phyloP scores from a whole-genome alignment of 495 filamentous ascomycete species.

The Ascodesmis nigricans region DNA sequence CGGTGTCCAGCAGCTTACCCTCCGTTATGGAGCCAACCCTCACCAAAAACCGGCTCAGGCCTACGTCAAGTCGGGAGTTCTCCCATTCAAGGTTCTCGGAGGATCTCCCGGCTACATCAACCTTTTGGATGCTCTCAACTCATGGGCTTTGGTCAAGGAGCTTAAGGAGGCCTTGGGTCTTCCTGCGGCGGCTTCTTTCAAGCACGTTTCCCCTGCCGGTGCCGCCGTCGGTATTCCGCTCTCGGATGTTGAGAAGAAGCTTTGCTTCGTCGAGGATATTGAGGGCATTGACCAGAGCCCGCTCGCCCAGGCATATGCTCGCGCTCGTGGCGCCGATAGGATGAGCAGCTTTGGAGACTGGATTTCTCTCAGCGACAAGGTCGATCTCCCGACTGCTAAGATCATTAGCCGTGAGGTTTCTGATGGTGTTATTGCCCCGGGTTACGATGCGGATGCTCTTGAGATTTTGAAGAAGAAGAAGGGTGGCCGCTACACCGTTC shows the following conservation, averaged over 20 bases:
- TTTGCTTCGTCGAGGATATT: slow-evolving; percentile 96
- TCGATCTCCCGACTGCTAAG: slow-evolving; percentile 78
- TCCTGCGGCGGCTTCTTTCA: slow-evolving; percentile 95
- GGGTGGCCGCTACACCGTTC: slow-evolving; percentile 84
- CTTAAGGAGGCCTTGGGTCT: slow-evolving; percentile 64
- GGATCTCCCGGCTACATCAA: slow-evolving; percentile 93
- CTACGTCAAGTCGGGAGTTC: slow-evolving; percentile 41
- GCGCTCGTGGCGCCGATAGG: slow-evolving; percentile 81
- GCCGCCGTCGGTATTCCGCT: slow-evolving; percentile 81
- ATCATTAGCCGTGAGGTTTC: slow-evolving; percentile 96
- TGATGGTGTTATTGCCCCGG: slow-evolving; percentile 82
- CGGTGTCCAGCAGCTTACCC: slow-evolving; percentile 56
- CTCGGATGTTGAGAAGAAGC: slow-evolving; percentile 69
- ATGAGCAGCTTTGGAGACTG: slow-evolving; percentile 97
- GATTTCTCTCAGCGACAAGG: slow-evolving; percentile 73
- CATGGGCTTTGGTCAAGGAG: slow-evolving; percentile 93
- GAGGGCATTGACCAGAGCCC: slow-evolving; percentile 60
- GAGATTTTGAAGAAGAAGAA: slow-evolving; percentile 96
- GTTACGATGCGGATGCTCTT: slow-evolving; percentile 61
- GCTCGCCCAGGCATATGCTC: slow-evolving; percentile 84
- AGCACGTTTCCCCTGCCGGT: slow-evolving; percentile 93
- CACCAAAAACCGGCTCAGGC: slow-evolving; percentile 91
- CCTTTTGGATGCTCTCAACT: slow-evolving; percentile 85
- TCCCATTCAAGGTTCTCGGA: slow-evolving; percentile 93
- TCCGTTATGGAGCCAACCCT: slow-evolving; percentile 90